Percentiles rank a stretch among this genome's conserved stretches.
These are phyloP conservation scores for Fusarium nisikadoi DNA, from an alignment of 2,329 filamentous ascomycete genomes.

Conservation along the genomic window DNA sequence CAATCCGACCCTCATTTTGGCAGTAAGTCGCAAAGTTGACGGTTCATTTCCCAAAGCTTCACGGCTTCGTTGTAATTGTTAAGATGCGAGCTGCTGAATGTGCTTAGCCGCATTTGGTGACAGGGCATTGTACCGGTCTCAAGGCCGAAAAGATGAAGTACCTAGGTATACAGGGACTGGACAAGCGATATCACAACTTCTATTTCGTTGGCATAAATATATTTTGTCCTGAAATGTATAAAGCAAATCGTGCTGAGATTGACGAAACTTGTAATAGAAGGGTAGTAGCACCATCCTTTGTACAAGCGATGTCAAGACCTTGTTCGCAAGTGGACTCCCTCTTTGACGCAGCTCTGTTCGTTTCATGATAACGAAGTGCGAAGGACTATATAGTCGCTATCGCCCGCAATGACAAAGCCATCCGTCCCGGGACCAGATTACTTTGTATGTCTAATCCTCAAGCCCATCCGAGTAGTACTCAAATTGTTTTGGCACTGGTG, in stretches of 20 bases:
- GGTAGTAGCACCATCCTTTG: background rate
- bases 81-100: background rate
- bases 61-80: background rate
- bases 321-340: background rate
- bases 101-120: background rate
- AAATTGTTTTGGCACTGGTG: conserved; percentile 46
- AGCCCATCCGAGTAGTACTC: conserved; percentile 50
- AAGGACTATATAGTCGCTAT: background rate
- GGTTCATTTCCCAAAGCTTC: background rate
- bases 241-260: background rate
- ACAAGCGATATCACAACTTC: too few species aligned
- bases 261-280: background rate
- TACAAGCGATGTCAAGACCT: background rate
- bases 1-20: background rate
- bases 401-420: background rate
- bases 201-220: background rate
- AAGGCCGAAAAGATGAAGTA: background rate
- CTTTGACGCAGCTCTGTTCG: too few species aligned
- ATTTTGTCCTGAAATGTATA: background rate
- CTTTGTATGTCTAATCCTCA: conserved; percentile 24
- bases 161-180: too few species aligned
- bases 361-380: background rate
- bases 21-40: background rate
- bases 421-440: background rate
- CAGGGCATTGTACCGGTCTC: background rate